Conservation (phyloP, 495 filamentous ascomycete genomes). For the Penicillium diatomitis region DNA sequence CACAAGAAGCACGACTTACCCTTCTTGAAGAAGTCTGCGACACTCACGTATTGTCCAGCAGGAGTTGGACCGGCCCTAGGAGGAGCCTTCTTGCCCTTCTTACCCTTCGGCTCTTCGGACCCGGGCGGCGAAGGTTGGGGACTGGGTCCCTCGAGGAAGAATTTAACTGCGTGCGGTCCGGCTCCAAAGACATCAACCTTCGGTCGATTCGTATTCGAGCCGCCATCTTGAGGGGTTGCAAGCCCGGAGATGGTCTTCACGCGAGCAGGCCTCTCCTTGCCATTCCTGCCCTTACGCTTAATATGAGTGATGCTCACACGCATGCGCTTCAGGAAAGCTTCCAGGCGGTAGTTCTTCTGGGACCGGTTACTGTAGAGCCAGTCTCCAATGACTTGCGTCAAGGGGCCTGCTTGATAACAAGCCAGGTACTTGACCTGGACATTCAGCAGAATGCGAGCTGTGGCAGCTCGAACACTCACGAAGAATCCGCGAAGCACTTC, state of each 20-base stretch:
- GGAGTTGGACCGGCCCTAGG: conserved; percentile 21
- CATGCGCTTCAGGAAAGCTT: conserved; percentile 38
- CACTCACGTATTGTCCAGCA: conserved; percentile 36
- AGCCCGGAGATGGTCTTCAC: conserved; percentile 41
- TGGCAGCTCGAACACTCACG: conserved; percentile 56
- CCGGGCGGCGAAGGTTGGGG: conserved; percentile 1
- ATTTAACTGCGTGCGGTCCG: conserved; percentile 35
- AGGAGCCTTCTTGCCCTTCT: conserved; percentile 27
- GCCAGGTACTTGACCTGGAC: conserved; percentile 41
- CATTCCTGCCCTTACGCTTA: conserved; percentile 25
- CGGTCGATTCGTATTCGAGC: conserved; percentile 19
- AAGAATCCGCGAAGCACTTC: conserved; percentile 56
- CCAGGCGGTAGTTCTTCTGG: conserved; percentile 12
- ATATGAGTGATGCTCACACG: conserved; percentile 34
- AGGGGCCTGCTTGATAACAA: conserved; percentile 27
- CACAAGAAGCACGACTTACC: conserved; percentile 24
- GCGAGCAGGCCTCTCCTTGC: conserved; percentile 19
- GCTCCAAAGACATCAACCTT: conserved; percentile 27
- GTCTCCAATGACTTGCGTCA: conserved; percentile 17
- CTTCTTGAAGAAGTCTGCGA: conserved; percentile 42
- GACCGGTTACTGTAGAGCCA: background rate
- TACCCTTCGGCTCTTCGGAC: conserved; percentile 6
- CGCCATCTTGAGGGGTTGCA: conserved; percentile 32
- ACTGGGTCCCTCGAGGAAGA: conserved; percentile 22
- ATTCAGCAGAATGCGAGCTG: conserved; percentile 55